Conservation (phyloP, 176 grass and related monocot species). For the Oryza officinalis region DNA sequence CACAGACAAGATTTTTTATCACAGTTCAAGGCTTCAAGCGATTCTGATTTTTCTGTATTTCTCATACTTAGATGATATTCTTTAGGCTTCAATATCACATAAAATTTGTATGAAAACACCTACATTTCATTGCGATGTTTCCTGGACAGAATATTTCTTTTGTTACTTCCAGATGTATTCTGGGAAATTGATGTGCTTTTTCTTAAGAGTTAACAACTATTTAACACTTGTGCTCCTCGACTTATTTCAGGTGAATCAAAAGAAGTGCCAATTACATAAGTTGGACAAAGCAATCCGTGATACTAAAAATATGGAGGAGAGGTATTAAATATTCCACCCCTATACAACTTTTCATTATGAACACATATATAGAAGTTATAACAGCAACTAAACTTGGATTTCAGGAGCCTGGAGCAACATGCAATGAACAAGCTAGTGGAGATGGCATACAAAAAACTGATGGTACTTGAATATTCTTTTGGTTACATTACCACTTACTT, state of each 20-base stretch:
- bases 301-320: constrained; percentile 63
- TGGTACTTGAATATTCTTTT: constrained; percentile 53
- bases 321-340: constrained; percentile 43
- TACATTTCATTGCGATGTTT: not conserved
- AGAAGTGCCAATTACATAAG: constrained; percentile 51
- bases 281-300: constrained; percentile 55
- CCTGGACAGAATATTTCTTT: not conserved
- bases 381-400: constrained; percentile 26
- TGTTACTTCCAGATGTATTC: constrained; percentile 8
- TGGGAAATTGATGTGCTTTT: constrained; percentile 21
- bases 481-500: constrained; percentile 4
- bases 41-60: not conserved
- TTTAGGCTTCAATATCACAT: not conserved
- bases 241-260: constrained; percentile 54
- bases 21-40: constrained; percentile 12
- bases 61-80: constrained; percentile 11
- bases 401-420: constrained; percentile 60
- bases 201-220: not conserved
- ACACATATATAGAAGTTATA: constrained; percentile 9
- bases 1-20: not conserved
- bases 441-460: constrained; percentile 62
- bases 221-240: constrained; percentile 4
- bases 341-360: constrained; percentile 3
- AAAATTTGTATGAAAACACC: constrained; percentile 1
- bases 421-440: constrained; percentile 74